Evolutionary conservation across 192 early-diverging fungal species (phyloP), one percentile per base, ranked within the genome.

Genomic region (Glomus cerebriforme): DNA sequence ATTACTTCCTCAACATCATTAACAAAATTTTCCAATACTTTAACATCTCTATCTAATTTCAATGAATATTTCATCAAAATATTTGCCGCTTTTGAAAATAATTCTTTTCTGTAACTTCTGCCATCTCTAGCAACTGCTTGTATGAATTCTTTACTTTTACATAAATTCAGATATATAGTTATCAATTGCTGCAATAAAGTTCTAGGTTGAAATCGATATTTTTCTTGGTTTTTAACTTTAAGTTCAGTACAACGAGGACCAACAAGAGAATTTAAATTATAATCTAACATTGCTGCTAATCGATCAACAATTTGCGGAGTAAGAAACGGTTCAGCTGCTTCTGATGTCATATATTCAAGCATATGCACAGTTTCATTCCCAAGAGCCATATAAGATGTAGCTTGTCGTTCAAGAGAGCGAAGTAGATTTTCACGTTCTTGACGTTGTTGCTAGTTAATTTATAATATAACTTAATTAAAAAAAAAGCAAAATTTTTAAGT

Each of bases 281-380:
- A 97, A 84, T 99, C 94, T 63, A 99, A 87, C 98, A 99, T 99
- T n/a, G 95, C 95, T 1, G 97, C 97, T 47, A 99, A 86, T 2
- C 96, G 88, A 60, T 94, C 93, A 22, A 98, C 96, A 64, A 99
- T 95, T 79, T 96, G 95, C 24, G 89, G 86, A 19, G 90, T 92
- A 86, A 97, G 85, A 86, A 99, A 99, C 7, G 96, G 95, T 35
- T 88, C 80, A 7, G 93, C 92, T 19, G 94, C 92, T 43, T 92
- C 88, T 15, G 88, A 84, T 19, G 95, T 93, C 83, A 99, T 80
- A 79, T 94, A 95, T 43, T 88, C 85, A 17, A 99, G 86, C 96
- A 98, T 96, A 39, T 97, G 90, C 2, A 99, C 93, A 0, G 97
- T 98, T 83, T 98, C 96, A 80, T 95, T 94, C 15, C 94, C 93